A percentile compares a stretch with the other conserved stretches of the same genome.
phyloP scores from a whole-genome alignment of 78 protist species.

The Dictyostelium discoideum region DNA sequence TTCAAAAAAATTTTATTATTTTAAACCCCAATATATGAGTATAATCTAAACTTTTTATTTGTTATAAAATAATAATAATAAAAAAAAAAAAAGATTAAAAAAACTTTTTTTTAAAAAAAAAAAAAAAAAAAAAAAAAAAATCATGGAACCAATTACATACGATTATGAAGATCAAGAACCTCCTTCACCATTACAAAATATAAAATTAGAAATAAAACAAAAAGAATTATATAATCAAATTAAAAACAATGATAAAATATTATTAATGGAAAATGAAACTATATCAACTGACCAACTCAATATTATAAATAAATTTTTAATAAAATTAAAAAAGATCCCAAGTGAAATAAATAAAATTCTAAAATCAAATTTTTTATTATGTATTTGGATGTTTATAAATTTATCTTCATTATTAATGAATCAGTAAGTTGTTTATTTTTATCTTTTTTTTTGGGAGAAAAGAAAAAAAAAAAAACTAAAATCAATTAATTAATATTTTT shows the following conservation, averaged over 20 bases:
- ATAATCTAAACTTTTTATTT: no score
- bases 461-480: not conserved
- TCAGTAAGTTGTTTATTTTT: not conserved
- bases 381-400: conserved; percentile 2
- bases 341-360: not conserved
- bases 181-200: not conserved
- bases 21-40: no score
- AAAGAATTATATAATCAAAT: not conserved
- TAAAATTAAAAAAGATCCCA: not conserved
- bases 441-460: no score
- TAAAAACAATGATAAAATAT: not conserved
- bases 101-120: no score
- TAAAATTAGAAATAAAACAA: not conserved
- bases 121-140: no score
- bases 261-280: no score
- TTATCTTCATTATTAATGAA: not conserved
- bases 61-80: no score
- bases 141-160: not conserved
- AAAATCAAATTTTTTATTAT: not conserved
- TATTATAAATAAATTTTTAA: not conserved
- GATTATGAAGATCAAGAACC: not conserved
- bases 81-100: no score
- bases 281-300: not conserved
- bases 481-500: not conserved
- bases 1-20: no score